phyloP scores from a whole-genome alignment of 225 moss, liverwort and hornwort genomes.

The Climacium dendroides region DNA sequence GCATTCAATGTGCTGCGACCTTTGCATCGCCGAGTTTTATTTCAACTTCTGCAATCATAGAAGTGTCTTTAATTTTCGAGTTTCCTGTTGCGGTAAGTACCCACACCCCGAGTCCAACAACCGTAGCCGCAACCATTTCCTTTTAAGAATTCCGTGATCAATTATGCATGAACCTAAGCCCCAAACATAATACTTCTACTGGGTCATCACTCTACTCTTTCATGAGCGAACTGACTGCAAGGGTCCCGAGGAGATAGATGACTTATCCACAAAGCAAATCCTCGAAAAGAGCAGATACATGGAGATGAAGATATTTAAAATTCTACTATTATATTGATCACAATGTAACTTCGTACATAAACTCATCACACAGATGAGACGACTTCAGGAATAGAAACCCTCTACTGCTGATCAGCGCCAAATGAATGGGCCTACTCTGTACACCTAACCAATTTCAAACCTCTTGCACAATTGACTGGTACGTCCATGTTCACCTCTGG shows the following conservation, averaged over 20 bases:
- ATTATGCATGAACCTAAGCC: neutral
- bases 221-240: neutral
- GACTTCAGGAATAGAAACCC: neutral
- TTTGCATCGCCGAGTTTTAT: neutral
- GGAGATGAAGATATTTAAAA: neutral
- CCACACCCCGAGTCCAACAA: neutral
- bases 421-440: neutral
- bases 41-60: neutral
- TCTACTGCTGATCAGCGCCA: neutral
- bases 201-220: neutral
- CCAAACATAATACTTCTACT: neutral
- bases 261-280: neutral
- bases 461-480: too few species aligned
- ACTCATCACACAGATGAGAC: neutral
- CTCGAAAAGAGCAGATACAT: neutral
- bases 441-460: neutral
- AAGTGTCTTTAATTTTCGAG: neutral
- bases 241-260: neutral
- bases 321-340: neutral
- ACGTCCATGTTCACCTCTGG: neutral
- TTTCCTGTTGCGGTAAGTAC: neutral
- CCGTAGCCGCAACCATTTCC: neutral
- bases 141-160: neutral
- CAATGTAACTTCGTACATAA: neutral
- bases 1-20: neutral